Evolutionary conservation across 768 basidiomycete species (phyloP), one percentile per base, ranked within the genome.

Genomic region (Kwoniella europaea): DNA sequence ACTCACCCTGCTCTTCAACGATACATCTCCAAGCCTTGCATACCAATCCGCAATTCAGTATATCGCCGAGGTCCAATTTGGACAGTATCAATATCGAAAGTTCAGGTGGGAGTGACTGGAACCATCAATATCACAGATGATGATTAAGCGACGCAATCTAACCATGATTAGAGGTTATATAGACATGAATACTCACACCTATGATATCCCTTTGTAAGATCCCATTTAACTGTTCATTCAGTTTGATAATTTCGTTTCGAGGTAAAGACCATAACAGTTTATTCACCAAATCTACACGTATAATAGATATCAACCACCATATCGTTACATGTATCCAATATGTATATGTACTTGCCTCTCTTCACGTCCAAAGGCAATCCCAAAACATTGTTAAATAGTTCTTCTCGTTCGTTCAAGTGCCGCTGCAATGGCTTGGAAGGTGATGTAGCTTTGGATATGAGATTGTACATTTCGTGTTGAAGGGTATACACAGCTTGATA

Each of bases 131-230:
- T n/a, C n/a, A n/a, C n/a, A n/a, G n/a, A n/a, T n/a, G n/a, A n/a
- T n/a, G n/a, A n/a, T n/a, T n/a, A n/a, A n/a, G n/a, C n/a, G n/a
- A n/a, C n/a, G n/a, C n/a, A n/a, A n/a, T n/a, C n/a, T n/a, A n/a
- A n/a, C n/a, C n/a, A n/a, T n/a, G n/a, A n/a, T n/a, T n/a, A n/a
- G n/a, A n/a, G n/a, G n/a, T n/a, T n/a, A n/a, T n/a, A n/a, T n/a
- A n/a, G n/a, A n/a, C n/a, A n/a, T n/a, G n/a, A n/a, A n/a, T n/a
- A n/a, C 79, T 69, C 41, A 78, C 79, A 0, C 75, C 76, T 29
- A 80, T 63, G 54, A 80, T 77, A 66, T 80, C 79, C 64, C 76
- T 78, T 63, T 80, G 79, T 12, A 80, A 65, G 68, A 71, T 69
- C 24, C 46, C 42, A 41, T 54, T 67, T 2, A 80, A 29, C n/a